Evolutionary conservation across 495 filamentous ascomycete species (phyloP), one percentile per base, ranked within the genome.

Genomic region (Aspergillus biplanus): DNA sequence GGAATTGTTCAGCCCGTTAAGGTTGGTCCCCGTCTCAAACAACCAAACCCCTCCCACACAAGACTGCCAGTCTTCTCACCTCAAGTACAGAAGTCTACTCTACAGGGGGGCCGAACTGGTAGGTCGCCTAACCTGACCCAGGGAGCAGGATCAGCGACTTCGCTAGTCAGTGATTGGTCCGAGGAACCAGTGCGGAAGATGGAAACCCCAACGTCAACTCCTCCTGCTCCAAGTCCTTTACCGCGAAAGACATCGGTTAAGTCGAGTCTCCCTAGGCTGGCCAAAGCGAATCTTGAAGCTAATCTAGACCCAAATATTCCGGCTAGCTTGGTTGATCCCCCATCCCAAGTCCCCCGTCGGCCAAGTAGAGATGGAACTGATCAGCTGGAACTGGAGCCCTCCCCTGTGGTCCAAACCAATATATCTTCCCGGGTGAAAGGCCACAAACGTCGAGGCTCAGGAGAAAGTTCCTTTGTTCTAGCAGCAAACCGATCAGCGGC

Each of bases 301-400:
- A 46, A 31, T 32, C 54, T 7, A 58, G 47, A 6, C 11, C 6
- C 52, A 6, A 15, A 64, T 21, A 13, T 16, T 21, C 12, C 7
- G 5, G 18, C 42, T 32, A 53, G 12, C 48, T 16, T 21, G n/a
- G 21, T 58, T 15, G 63, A 53, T 13, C 57, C 56, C 6, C 32
- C 35, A 47, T 5, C 58, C 15, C 63, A 64, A 7, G 52, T 82
- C 49, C 88, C 89, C 15, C 71, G 77, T 52, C 77, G 93, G 60
- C 93, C 93, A 6, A 97, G 91, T 70, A 82, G 93, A 81, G 88
- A 95, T 65, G 91, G 91, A 9, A 91, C 89, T 2, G 83, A 88
- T 50, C 86, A 87, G 56, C 80, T 96, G 49, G 76, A 85, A 33
- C 74, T 85, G 44, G 83, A 85, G 8, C 80, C 86, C 6, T 85